Evolutionary conservation across 1,284 basidiomycete species (phyloP), one percentile per base, ranked within the genome.

Genomic region (Apiotrichum laibachii): DNA sequence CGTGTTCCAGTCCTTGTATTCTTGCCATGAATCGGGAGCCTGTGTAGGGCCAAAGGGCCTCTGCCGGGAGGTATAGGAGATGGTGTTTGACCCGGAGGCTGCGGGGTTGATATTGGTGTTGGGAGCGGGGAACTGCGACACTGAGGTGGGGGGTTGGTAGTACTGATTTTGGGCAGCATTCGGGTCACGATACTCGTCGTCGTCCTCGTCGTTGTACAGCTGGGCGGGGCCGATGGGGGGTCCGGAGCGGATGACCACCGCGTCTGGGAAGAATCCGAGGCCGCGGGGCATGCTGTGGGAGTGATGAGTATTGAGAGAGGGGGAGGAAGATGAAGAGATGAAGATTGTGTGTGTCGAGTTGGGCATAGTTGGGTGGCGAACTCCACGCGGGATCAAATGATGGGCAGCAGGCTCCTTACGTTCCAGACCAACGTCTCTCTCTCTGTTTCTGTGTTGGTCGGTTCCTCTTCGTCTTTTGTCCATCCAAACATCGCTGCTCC

Each of bases 1-100:
- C 21, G 68, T 70, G 56, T 72, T 61, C 75, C 75, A 77, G 48
- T 73, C 73, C 57, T 63, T 67, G 71, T 70, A 73, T 31, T 45
- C 33, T 12, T 40, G 46, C 60, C 45, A 56, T 8, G 53, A 51
- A 44, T 62, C 55, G 49, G 12, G 56, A 44, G 50, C 63, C 21
- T 43, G 44, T 21, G 11, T 55, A 35, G 47, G 39, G 16, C 16
- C 7, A 5, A 7, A 31, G 15, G 26, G n/a, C 37, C 0, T 22
- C 43, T 16, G 43, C 10, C 43, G 19, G 19, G 15, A 10, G 19
- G n/a, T 2, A n/a, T 21, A 9, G 19, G 16, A 8, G 6, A 21
- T n/a, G 43, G 6, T 9, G 9, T 13, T 11, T 8, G 19, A 11
- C 21, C 43, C n/a, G 19, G 11, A 12, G 37, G 37, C 37, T 5